Evolutionary conservation across 2,329 filamentous ascomycete species (phyloP).

Genomic region (Aspergillus intermedius): DNA sequence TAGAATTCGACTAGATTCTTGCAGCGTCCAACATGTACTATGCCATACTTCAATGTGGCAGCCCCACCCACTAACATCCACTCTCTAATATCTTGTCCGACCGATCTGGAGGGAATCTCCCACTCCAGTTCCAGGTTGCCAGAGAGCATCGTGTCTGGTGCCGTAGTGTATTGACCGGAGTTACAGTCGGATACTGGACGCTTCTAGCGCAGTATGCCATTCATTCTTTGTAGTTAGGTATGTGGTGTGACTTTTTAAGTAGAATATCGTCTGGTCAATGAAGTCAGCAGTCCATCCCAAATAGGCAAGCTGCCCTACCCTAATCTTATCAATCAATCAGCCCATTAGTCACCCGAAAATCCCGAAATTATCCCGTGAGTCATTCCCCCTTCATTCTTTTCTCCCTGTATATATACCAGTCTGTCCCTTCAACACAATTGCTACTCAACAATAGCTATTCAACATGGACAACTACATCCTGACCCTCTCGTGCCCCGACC

Average conservation of each 20-base stretch:
- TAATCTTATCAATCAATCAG: too few relatives aligned
- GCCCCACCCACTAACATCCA: neutral
- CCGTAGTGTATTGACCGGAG: neutral
- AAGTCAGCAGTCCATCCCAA: too few relatives aligned
- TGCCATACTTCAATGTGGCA: neutral
- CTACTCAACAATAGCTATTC: conserved; percentile 1
- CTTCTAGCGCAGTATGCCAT: too few relatives aligned
- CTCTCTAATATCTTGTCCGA: neutral
- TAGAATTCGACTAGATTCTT: neutral
- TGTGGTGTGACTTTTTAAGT: too few relatives aligned
- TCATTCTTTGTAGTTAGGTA: too few relatives aligned
- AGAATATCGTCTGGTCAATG: neutral
- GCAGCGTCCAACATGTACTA: neutral
- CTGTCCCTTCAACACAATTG: conserved; percentile 18
- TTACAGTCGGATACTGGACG: neutral
- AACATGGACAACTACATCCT: conserved; percentile 58
- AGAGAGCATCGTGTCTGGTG: neutral
- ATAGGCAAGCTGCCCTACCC: too few relatives aligned
- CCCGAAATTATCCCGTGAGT: conserved; percentile 1
- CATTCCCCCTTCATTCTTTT: neutral
- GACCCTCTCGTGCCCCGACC: conserved; percentile 77
- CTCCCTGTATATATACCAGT: conserved; percentile 4
- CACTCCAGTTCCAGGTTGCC: neutral
- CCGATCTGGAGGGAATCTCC: neutral
- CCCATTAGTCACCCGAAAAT: too few relatives aligned